These are phyloP conservation scores for Artemisia tridentata DNA, from an alignment of 129 eudicot species.

Conservation along the genomic window DNA sequence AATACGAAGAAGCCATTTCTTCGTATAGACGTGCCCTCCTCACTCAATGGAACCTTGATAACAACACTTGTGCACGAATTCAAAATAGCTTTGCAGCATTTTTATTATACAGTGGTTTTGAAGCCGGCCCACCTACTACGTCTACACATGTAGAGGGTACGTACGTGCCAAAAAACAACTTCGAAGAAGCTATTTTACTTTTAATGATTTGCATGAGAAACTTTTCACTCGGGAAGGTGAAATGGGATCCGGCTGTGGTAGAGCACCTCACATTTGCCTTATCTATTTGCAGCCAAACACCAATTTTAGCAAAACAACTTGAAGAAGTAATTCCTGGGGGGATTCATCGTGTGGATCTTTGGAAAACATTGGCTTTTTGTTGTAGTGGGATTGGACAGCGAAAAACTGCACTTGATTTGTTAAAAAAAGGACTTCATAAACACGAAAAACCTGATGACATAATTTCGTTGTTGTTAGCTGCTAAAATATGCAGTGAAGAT, in stretches of 20 bases:
- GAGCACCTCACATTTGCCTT: conserved; percentile 90
- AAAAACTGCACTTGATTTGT: conserved; percentile 54
- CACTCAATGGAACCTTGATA: conserved; percentile 92
- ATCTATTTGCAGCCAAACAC: conserved; percentile 76
- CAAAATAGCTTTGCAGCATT: conserved; percentile 79
- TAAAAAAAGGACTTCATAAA: conserved; percentile 64
- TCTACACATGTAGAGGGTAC: conserved; percentile 70
- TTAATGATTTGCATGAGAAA: conserved; percentile 83
- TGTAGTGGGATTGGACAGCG: conserved; percentile 50
- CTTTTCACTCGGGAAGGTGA: conserved; percentile 59
- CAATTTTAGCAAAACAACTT: conserved; percentile 72
- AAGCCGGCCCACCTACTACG: conserved; percentile 69
- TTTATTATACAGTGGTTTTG: conserved; percentile 78
- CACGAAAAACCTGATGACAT: conserved; percentile 75
- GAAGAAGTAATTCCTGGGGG: conserved; percentile 87
- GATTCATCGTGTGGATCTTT: conserved; percentile 64
- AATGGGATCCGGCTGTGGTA: conserved; percentile 76
- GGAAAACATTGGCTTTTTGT: conserved; percentile 79
- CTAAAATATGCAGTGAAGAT: conserved; percentile 75
- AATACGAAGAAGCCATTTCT: conserved; percentile 61
- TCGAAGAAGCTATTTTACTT: conserved; percentile 89
- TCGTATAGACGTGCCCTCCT: conserved; percentile 85
- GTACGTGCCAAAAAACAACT: conserved; percentile 70
- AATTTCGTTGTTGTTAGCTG: conserved; percentile 55
- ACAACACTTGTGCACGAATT: conserved; percentile 79